Evolutionary conservation across 2,329 filamentous ascomycete species (phyloP), one percentile per base, ranked within the genome.

Genomic region (Alternaria alternata): DNA sequence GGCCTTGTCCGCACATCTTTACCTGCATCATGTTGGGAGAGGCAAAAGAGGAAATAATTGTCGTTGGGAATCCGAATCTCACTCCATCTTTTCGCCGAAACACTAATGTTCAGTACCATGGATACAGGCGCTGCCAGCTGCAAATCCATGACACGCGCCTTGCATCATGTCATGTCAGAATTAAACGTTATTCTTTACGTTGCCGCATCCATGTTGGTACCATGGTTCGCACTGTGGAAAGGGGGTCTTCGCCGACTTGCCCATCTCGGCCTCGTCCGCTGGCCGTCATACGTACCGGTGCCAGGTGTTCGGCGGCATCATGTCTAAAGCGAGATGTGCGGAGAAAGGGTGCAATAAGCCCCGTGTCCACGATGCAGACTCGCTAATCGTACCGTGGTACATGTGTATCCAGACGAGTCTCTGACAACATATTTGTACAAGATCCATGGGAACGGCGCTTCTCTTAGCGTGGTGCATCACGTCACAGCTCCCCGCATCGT

Each of bases 101-200:
- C 46, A 49, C 46, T 49, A 49, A 49, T 49, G 3, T 3, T 49
- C 5, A 36, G 30, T 60, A 60, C 57, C 57, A 57, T 60, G 57
- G 57, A 22, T 30, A 28, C 14, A 28, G 6, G 30, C 18, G 39
- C 20, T 57, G 54, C 42, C 39, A 51, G 43, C 30, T 36, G 24
- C 24, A 20, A 32, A 18, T 22, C 39, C 43, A 48, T 54, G 58
- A 48, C 58, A 57, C 56, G 52, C 54, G 46, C 34, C 52, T 55
- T 59, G 57, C 57, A 59, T 55, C 57, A 51, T 56, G 57, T 51
- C 51, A 59, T 36, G 51, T 53, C 51, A 24, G 26, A 61, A 42
- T 48, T 54, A 57, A 54, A 48, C 57, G 38, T 49, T 49, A 49
- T 24, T 60, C 47, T 47, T 42, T 22, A 51, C 52, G 18, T 49